These are phyloP conservation scores for Pelagomonas calceolata DNA, from an alignment of 108 stramenopile species.

Conservation along the genomic window DNA sequence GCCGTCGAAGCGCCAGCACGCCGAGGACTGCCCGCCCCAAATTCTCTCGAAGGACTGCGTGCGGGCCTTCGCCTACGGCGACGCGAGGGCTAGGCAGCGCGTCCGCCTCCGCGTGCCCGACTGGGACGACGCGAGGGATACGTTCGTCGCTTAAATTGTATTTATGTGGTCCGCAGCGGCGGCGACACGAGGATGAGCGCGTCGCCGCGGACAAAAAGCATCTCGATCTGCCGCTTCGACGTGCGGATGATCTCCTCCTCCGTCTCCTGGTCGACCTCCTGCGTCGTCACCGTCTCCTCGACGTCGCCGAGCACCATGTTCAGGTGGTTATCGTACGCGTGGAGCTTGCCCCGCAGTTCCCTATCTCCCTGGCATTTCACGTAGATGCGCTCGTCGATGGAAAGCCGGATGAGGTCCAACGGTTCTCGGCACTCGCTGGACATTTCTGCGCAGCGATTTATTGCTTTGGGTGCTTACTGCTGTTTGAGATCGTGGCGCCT, in stretches of 20 bases:
- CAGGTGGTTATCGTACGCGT: slow-evolving; percentile 98
- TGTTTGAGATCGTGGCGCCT: too few species aligned
- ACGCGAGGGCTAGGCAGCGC: background rate
- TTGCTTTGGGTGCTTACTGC: too few species aligned
- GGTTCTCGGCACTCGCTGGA: slow-evolving; percentile 45
- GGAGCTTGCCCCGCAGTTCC: slow-evolving; percentile 89
- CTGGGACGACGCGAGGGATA: slow-evolving; percentile 1
- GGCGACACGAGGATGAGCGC: slow-evolving; percentile 81
- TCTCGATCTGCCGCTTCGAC: slow-evolving; percentile 79
- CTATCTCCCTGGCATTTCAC: slow-evolving; percentile 95
- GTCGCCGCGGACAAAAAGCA: slow-evolving; percentile 99
- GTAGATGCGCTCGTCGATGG: slow-evolving; percentile 93
- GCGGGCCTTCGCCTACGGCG: slow-evolving; percentile 5
- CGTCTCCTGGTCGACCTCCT: slow-evolving; percentile 89
- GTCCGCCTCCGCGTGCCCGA: background rate
- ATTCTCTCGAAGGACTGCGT: background rate
- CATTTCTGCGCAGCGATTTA: too few species aligned
- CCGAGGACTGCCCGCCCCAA: background rate
- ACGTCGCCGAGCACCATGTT: slow-evolving; percentile 98
- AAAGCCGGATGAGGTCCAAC: slow-evolving; percentile 91
- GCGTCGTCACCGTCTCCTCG: slow-evolving; percentile 88
- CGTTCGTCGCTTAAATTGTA: slow-evolving; percentile 4
- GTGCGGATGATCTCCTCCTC: slow-evolving; percentile 91
- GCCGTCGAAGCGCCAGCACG: too few species aligned
- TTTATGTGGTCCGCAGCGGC: slow-evolving; percentile 58